Base-by-base conservation (phyloP, 352 stramenopile genomes). In the Phytophthora melonis region DNA sequence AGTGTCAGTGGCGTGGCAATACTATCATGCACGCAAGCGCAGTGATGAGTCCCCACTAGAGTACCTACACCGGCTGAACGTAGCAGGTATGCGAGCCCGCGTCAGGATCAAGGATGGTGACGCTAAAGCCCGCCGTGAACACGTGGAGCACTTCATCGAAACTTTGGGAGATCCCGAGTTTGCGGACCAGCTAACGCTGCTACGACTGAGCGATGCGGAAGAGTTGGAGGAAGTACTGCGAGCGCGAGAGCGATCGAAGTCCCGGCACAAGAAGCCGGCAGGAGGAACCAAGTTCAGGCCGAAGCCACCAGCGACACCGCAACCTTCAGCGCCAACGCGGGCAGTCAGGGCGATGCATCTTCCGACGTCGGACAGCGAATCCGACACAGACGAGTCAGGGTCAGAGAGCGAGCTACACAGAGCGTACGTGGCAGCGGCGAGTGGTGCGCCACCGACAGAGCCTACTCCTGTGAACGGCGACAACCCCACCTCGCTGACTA, bases 21-120 rank as follows among this genome's bases (percentile, higher is more conserved):
- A 70, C 19, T 70, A 70, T 9, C 54, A 70, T 10, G 63, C 63
- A 1, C 18, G 36, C 7, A 62, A 62, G 25, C 19, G 32, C 14
- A 57, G 39, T 0, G 53, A 63, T 8, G 62, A 68, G 18, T 56
- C 62, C 8, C 62, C 62, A n/a, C 14, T 68, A 1, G 50, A 68
- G 25, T 68, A 56, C 25, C n/a, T 68, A 2, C 36, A 68, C 25
- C 62, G 39, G 4, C 36, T 68, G 2, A 68, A 68, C 5, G 57
- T 63, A 0, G 56, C 65, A 0, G 65, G 30, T 5, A 41, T 72
- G 13, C 49, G 65, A 8, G 57, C 65, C 2, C 56, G 47, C 16
- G 19, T 66, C 2, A 13, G 21, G 30, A 58, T 72, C 45, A 59
- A 62, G 11, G 56, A 61, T 14, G 65, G 58, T 3, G 1, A 10